phyloP scores from a whole-genome alignment of 2,329 filamentous ascomycete genomes.

The Aspergillus udagawae region DNA sequence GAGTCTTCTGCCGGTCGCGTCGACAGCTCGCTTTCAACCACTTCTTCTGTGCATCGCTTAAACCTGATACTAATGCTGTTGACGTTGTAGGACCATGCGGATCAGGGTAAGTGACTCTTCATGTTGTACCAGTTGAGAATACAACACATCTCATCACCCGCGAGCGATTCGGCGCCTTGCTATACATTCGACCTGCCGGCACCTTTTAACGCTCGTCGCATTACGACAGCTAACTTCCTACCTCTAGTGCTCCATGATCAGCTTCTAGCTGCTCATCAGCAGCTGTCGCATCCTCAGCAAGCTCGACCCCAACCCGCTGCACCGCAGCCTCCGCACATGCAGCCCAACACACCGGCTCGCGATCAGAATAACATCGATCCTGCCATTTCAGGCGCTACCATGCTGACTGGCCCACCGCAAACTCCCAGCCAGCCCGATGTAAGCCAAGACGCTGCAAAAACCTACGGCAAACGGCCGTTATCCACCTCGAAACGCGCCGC shows the following conservation, averaged over 20 bases:
- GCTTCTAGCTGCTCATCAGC: conserved; percentile 50
- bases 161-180: background rate
- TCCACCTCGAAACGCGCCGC: conserved; percentile 95
- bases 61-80: conserved; percentile 5
- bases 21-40: background rate
- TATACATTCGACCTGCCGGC: background rate
- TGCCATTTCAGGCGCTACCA: conserved; percentile 50
- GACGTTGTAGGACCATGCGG: conserved; percentile 38
- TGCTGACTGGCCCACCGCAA: conserved; percentile 43
- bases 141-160: background rate
- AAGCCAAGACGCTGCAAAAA: conserved; percentile 61
- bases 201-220: background rate
- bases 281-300: conserved; percentile 42
- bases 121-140: conserved; percentile 8
- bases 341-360: conserved; percentile 40
- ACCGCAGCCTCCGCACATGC: conserved; percentile 38
- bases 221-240: conserved; percentile 9
- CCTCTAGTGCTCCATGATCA: conserved; percentile 58
- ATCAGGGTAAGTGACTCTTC: conserved; percentile 39
- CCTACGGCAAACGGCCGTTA: conserved; percentile 73
- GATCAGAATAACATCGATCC: conserved; percentile 56
- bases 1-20: conserved; percentile 10
- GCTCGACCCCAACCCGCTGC: conserved; percentile 39
- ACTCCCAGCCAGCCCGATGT: conserved; percentile 27
- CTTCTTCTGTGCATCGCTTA: background rate